A percentile compares a stretch with the other conserved stretches of the same genome.
Conservation (phyloP, 345 rosid genomes). For the Hevea brasiliensis region DNA sequence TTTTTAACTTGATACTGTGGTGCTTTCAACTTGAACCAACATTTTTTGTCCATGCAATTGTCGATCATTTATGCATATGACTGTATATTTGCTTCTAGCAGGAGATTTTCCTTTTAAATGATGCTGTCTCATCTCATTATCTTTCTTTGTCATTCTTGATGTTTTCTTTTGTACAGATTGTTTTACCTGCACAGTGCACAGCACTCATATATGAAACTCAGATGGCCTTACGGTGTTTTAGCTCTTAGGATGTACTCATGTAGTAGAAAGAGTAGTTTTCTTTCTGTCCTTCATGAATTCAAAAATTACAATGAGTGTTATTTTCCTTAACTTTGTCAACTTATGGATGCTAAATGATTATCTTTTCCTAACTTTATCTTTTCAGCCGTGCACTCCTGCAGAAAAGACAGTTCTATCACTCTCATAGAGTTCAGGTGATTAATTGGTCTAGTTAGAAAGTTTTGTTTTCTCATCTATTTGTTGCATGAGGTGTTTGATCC, state of each 20-base stretch:
- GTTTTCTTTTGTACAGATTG: not conserved
- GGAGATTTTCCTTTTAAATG: not conserved
- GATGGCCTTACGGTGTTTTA: not conserved
- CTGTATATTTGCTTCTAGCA: not conserved
- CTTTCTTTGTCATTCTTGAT: not conserved
- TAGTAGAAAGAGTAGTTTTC: not conserved
- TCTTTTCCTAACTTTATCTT: conserved; percentile 8
- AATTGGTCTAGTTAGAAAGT: not conserved
- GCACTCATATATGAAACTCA: not conserved
- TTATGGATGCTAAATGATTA: not conserved
- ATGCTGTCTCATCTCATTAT: not conserved
- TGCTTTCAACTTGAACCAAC: not conserved
- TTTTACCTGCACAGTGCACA: not conserved
- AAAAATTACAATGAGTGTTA: not conserved
- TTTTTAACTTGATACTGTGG: not conserved
- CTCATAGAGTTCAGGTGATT: conserved; percentile 37
- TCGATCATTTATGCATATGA: not conserved
- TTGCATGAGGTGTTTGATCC: not conserved
- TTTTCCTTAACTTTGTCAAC: not conserved
- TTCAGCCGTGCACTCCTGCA: conserved; percentile 24
- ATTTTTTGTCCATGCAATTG: not conserved
- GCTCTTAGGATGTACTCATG: not conserved
- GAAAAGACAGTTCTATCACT: conserved; percentile 34
- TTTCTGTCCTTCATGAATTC: not conserved
- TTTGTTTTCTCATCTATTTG: conserved; percentile 9